Conservation (phyloP, 805 yeast genomes). For the Saccharomycopsis fibuligera region DNA sequence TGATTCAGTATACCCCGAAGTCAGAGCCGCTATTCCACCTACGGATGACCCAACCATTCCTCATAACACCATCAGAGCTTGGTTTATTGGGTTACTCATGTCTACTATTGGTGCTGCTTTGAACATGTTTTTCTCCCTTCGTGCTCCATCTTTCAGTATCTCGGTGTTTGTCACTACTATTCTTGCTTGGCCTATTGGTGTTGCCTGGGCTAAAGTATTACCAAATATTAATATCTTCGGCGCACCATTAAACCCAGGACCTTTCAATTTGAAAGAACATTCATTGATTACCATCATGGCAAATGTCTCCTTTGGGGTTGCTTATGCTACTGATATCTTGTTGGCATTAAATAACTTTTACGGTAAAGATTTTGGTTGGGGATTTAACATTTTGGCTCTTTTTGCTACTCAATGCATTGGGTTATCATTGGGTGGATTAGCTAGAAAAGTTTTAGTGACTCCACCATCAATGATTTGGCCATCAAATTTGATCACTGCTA, state of each 20-base stretch:
- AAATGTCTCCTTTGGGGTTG: conserved; percentile 39
- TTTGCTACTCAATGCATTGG: conserved; percentile 60
- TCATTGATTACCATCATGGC: conserved; percentile 50
- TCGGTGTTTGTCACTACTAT: conserved; percentile 48
- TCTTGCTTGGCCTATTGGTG: conserved; percentile 49
- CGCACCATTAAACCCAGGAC: conserved; percentile 49
- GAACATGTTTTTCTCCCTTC: conserved; percentile 49
- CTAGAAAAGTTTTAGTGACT: conserved; percentile 50
- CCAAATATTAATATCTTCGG: conserved; percentile 29
- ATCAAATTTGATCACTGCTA: conserved; percentile 49
- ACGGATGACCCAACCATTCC: conserved; percentile 43
- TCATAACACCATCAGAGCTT: conserved; percentile 49
- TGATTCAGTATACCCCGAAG: conserved; percentile 46
- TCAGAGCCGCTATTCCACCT: conserved; percentile 50
- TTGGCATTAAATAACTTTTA: conserved; percentile 46
- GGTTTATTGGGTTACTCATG: conserved; percentile 45
- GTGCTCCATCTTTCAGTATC: conserved; percentile 44
- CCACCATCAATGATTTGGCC: conserved; percentile 75
- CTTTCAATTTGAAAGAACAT: conserved; percentile 60
- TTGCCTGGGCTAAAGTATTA: conserved; percentile 29
- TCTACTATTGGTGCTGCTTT: conserved; percentile 50
- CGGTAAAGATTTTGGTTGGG: conserved; percentile 40
- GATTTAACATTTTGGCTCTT: conserved; percentile 46
- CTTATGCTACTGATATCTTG: conserved; percentile 53
- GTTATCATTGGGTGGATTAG: conserved; percentile 59